Evolutionary conservation across 1,139 yeast genomes (phyloP).

Genomic region (Taphrina deformans): DNA sequence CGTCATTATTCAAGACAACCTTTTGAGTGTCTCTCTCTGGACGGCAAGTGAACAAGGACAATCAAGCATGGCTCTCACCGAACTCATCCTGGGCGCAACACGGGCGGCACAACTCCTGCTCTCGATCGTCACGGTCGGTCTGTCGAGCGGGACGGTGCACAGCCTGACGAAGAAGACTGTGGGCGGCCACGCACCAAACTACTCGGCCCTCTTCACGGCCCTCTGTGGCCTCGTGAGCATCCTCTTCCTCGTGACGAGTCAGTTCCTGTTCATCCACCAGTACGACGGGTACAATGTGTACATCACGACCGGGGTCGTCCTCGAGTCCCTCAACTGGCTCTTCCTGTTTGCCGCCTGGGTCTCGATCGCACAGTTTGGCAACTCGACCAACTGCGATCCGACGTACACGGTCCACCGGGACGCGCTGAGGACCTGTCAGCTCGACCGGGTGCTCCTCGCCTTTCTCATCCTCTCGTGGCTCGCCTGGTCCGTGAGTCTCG

Average conservation of each 20-base stretch:
- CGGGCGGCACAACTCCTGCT: conserved; percentile 15
- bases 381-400: conserved; percentile 2
- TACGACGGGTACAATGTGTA: conserved; percentile 20
- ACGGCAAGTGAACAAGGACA: no score
- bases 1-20: no score
- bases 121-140: conserved; percentile 17
- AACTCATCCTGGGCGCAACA: conserved; percentile 18
- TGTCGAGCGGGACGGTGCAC: conserved; percentile 16
- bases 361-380: conserved; percentile 21
- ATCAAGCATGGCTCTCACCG: conserved; percentile 22
- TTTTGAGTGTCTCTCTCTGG: no score
- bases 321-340: conserved; percentile 20
- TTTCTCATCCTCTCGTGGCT: conserved; percentile 21
- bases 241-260: conserved; percentile 20
- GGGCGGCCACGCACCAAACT: conserved; percentile 21
- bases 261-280: conserved; percentile 22
- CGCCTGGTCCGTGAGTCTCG: conserved; percentile 11
- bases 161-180: not conserved
- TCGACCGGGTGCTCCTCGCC: conserved; percentile 15
- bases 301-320: conserved; percentile 25
- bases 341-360: conserved; percentile 24
- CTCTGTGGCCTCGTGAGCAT: conserved; percentile 8
- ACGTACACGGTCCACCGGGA: not conserved
- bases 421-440: not conserved
- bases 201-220: conserved; percentile 17